Percentiles rank a stretch among this genome's conserved stretches.
Conservation (phyloP, 306 rosid species). For the Benincasa hispida region DNA sequence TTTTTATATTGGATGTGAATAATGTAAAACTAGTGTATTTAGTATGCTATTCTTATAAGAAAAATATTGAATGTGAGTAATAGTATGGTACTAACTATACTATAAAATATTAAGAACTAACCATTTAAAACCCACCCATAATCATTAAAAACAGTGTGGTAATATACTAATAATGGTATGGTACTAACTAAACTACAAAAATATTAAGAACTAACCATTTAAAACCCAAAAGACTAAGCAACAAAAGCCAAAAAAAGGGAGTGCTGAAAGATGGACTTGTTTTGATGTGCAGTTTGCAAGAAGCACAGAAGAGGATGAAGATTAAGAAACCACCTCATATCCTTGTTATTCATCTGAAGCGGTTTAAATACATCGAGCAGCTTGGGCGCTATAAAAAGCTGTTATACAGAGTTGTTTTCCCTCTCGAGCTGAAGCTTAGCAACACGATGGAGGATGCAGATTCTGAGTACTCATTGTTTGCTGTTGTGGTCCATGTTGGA, state of each 20-base stretch:
- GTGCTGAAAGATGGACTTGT: conserved; percentile 12
- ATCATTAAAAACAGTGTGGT: background rate
- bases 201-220: too few relatives aligned
- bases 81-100: too few relatives aligned
- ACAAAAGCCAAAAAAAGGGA: background rate
- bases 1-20: background rate
- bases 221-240: background rate
- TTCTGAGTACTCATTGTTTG: conserved; percentile 82
- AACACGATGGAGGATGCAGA: conserved; percentile 88
- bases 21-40: background rate
- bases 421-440: conserved; percentile 91
- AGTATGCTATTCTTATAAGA: background rate
- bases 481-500: conserved; percentile 95
- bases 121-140: background rate
- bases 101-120: too few relatives aligned
- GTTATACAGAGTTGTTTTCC: conserved; percentile 88
- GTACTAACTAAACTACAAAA: too few relatives aligned
- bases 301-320: conserved; percentile 99
- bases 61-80: background rate
- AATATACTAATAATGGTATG: too few relatives aligned
- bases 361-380: conserved; percentile 96
- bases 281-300: conserved; percentile 74
- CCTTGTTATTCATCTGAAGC: conserved; percentile 94
- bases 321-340: conserved; percentile 93
- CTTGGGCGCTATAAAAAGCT: conserved; percentile 92